phyloP scores from a whole-genome alignment of 176 grass and related monocot genomes.

The Zoysia japonica region DNA sequence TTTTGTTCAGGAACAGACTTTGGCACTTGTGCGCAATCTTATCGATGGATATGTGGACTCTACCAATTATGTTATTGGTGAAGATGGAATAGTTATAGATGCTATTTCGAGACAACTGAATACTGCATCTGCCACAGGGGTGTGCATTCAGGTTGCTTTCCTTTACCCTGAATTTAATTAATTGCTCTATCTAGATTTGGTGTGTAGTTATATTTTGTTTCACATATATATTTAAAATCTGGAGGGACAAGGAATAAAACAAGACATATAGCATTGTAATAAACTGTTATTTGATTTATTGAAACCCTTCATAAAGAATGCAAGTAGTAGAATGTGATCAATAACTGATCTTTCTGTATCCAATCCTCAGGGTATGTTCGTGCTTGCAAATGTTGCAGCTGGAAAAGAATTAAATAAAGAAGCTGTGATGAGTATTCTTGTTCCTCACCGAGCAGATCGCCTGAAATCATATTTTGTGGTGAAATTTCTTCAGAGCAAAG shows the following conservation, averaged over 20 bases:
- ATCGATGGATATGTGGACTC: slow-evolving; percentile 68
- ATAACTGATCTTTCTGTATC: slow-evolving; percentile 26
- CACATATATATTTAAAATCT: slow-evolving; percentile 13
- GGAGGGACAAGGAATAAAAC: neutral
- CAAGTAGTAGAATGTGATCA: neutral
- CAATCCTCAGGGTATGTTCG: slow-evolving; percentile 76
- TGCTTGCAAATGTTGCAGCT: slow-evolving; percentile 87
- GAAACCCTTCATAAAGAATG: slow-evolving; percentile 8
- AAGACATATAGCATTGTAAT: slow-evolving; percentile 7
- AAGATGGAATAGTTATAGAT: slow-evolving; percentile 67
- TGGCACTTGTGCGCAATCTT: slow-evolving; percentile 85
- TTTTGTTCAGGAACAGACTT: slow-evolving; percentile 85
- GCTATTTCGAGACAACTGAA: slow-evolving; percentile 78
- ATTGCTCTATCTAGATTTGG: slow-evolving; percentile 28
- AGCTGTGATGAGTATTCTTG: slow-evolving; percentile 68
- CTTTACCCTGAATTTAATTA: slow-evolving; percentile 16
- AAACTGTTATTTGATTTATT: slow-evolving; percentile 12
- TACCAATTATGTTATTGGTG: slow-evolving; percentile 63
- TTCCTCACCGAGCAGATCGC: slow-evolving; percentile 36
- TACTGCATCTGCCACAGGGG: slow-evolving; percentile 46
- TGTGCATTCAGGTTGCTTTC: slow-evolving; percentile 85
- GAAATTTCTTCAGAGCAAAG: slow-evolving; percentile 86
- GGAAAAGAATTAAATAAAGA: slow-evolving; percentile 60
- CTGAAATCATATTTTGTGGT: slow-evolving; percentile 44
- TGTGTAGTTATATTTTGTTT: slow-evolving; percentile 11